phyloP scores from a whole-genome alignment of 2,329 filamentous ascomycete species.

The Epichloe festucae region DNA sequence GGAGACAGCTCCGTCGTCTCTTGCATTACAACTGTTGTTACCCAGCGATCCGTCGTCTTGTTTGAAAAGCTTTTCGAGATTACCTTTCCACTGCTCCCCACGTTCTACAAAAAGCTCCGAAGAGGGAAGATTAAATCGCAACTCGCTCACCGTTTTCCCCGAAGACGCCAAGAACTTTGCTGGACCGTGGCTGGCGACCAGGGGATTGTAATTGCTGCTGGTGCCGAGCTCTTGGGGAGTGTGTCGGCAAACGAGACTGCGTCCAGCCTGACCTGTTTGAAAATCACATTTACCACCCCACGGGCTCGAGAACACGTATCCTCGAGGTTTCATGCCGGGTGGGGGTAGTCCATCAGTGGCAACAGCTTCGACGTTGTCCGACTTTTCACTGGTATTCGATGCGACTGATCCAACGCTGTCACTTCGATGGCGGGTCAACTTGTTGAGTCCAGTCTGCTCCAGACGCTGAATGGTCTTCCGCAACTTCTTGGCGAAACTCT shows the following conservation, averaged over 20 bases:
- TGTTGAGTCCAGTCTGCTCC: slow-evolving; percentile 13
- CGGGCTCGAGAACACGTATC: slow-evolving; percentile 70
- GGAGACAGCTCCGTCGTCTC: slow-evolving; percentile 21
- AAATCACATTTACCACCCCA: slow-evolving; percentile 88
- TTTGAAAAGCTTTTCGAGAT: slow-evolving; percentile 30
- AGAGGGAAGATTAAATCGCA: slow-evolving; percentile 78
- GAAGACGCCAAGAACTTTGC: neutral
- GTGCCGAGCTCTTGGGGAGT: slow-evolving; percentile 35
- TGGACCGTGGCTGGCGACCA: slow-evolving; percentile 23
- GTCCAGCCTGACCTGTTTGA: slow-evolving; percentile 61
- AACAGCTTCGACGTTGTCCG: neutral
- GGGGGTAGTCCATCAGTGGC: slow-evolving; percentile 2
- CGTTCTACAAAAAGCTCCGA: slow-evolving; percentile 32
- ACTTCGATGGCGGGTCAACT: slow-evolving; percentile 16
- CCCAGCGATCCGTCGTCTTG: slow-evolving; percentile 14
- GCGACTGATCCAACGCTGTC: slow-evolving; percentile 19
- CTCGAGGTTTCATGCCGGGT: slow-evolving; percentile 35
- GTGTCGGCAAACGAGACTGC: slow-evolving; percentile 63
- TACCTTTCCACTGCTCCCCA: slow-evolving; percentile 25
- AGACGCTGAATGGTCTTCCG: slow-evolving; percentile 30
- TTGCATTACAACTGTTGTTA: slow-evolving; percentile 25
- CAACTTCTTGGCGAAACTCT: slow-evolving; percentile 34
- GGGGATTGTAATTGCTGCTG: slow-evolving; percentile 26
- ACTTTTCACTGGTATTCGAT: slow-evolving; percentile 9
- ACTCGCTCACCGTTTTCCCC: slow-evolving; percentile 50